These are phyloP conservation scores for Scedosporium aurantiacum DNA, from an alignment of 2,329 filamentous ascomycete genomes.

Conservation along the genomic window DNA sequence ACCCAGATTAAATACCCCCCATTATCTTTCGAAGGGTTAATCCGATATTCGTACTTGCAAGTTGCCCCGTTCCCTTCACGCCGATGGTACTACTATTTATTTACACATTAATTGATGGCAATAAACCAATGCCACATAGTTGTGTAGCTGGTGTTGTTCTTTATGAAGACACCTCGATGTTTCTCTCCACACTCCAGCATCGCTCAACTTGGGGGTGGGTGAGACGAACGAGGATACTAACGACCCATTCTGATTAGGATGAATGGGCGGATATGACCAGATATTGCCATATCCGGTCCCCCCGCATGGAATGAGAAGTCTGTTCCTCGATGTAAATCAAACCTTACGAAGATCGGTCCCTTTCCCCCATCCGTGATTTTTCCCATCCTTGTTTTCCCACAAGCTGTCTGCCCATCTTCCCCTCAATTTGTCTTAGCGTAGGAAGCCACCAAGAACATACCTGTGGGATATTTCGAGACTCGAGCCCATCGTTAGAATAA, in stretches of 20 bases:
- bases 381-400: not conserved
- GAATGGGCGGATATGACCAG: not conserved
- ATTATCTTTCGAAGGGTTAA: not conserved
- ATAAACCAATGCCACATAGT: not conserved
- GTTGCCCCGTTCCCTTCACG: no score
- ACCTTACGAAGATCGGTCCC: not conserved
- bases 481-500: no score
- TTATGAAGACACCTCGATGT: not conserved
- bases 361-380: not conserved
- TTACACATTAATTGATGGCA: no score
- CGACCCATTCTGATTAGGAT: not conserved
- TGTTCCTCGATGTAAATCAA: not conserved
- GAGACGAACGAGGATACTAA: not conserved
- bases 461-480: not conserved
- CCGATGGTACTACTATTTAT: no score
- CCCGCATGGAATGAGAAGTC: not conserved
- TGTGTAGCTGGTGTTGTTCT: not conserved
- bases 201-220: not conserved
- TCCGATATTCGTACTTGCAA: not conserved
- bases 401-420: no score
- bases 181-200: not conserved
- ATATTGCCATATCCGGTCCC: not conserved
- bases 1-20: slow-evolving; percentile 1
- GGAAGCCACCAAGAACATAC: no score
- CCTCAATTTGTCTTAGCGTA: no score